Base-by-base conservation (phyloP, 768 basidiomycete species). In the Leccinum incarnatum region DNA sequence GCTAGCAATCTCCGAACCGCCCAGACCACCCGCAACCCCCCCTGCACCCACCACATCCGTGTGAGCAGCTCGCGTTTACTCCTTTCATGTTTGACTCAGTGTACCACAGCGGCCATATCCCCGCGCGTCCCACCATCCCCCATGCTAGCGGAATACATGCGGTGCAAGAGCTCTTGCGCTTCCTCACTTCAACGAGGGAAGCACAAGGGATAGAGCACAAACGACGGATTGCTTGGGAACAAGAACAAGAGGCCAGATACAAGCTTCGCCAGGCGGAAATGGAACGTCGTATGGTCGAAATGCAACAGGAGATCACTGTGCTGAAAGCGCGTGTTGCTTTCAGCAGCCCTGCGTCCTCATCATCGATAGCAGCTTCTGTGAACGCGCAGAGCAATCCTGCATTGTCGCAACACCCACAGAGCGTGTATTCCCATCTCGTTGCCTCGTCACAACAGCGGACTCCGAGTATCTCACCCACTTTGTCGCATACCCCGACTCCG, bases 211-310 rank as follows among this genome's bases (percentile, higher is more conserved):
- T 74, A 17, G 89, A 91, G 62, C 74, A 77, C 40, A 81, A 76
- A 62, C 79, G 89, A 19, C 77, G 88, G 51, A 55, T 79, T 8
- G 81, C 76, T 37, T 91, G 89, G 88, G 89, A 91, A 65, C 77
- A 80, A 62, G 84, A 86, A 57, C 85, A 88, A 60, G 89, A 89
- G 73, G 79, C 79, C 10, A 86, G 79, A 64, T 79, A 77, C 53
- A 63, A 72, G 14, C 81, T 83, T 62, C 72, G 77, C 49, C 82
- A 87, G 58, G 81, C 79, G 27, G 83, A 87, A 66, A 80, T 83
- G 76, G 84, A 88, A 65, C 74, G 77, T 21, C 78, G 79, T 51
- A 76, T 89, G 62, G 62, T 76, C 3, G 80, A 80, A 58, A 78
- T 87, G 78, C 81, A 78, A 25, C 77, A 79, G 62, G 82, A 87